Evolutionary conservation across 768 basidiomycete species (phyloP), one percentile per base, ranked within the genome.

Genomic region (Mycena indigotica): DNA sequence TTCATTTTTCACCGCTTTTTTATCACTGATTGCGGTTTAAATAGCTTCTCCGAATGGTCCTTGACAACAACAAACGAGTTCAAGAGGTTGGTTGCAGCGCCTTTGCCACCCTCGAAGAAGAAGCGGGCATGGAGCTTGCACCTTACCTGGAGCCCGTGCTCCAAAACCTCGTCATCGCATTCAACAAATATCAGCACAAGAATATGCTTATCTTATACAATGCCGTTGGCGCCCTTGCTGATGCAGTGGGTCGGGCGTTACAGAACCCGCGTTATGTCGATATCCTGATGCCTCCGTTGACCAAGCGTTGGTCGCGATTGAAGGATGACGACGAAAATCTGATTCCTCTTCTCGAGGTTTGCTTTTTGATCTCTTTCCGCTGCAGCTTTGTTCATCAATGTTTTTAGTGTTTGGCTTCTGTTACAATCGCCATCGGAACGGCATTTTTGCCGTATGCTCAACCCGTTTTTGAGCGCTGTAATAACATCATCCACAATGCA

Each of bases 61-160:
- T 98, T 51, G 97, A 99, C 70, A 92, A 93, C 72, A 98, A 99
- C 77, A 98, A 99, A 75, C 90, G 95, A 24, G 97, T 99, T 1
- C 97, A 99, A 76, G 97, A 99, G 74, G 97, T 97, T 3, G 97
- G 97, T 8, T 99, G 97, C 74, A 95, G 93, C 62, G 97, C 97
- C 1, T 98, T 99, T 67, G 97, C 97, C 13, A 98, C 97, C 16
- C 83, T 98, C 12, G 97, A 99, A 72, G 97, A 99, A 72, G 97
- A 98, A 70, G 97, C 97, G 4, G 96, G 94, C 2, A 67, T 81
- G 2, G 89, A 91, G 64, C 85, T 99, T 51, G 89, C 86, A 12
- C 97, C 97, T 1, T 98, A 90, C 75, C 86, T 98, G 16, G 95
- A 96, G 66, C 95, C 95, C 3, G 92, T 99, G 52, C 78, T 99